Base-by-base conservation (phyloP, 1,284 basidiomycete species). In the Trichosporon sp. region DNA sequence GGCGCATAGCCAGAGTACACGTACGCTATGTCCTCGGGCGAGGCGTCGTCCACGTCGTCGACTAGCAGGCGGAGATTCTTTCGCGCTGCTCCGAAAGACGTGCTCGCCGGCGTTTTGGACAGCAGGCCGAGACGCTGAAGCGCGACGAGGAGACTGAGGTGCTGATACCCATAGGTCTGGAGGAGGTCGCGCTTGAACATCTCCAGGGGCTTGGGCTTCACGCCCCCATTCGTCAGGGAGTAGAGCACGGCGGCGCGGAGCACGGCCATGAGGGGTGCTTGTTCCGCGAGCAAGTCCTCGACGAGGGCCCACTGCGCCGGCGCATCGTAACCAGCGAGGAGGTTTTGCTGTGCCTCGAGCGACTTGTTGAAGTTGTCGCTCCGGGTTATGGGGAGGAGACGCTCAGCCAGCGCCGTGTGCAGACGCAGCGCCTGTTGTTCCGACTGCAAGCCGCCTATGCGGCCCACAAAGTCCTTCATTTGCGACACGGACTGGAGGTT, bases 1-100 rank as follows among this genome's bases (percentile, higher is more conserved):
- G 97, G 97, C 1, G 97, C 96, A 82, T 96, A 99, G 8, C 97
- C 97, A 0, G 94, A 97, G 85, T 98, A 99, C 48, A 93, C 92
- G 83, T 93, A 99, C 72, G 92, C 91, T 78, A 98, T 92, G 83
- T 99, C 97, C 79, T 92, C 92, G 76, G 96, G 95, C 16, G 80
- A 76, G 0, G 82, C 78, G 74, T 89, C 88, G 76, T 90, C 91
- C 69, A 86, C 85, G 69, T 98, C 96, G 79, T 99, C 96, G 75
- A 97, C 94, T 46, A 98, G 88, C 26, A 99, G 89, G 32, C 93
- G 89, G n/a, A 99, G 87, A 0, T 91, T 89, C 83, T 94, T 96
- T 67, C 95, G 90, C 21, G 96, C 84, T 4, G 87, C 78, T 1
- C 88, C 79, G 80, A 92, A 98, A 0, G 92, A 90, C 38, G 84